Evolutionary conservation across 2,329 filamentous ascomycete species (phyloP).

Genomic region (Xenoacremonium recifei): DNA sequence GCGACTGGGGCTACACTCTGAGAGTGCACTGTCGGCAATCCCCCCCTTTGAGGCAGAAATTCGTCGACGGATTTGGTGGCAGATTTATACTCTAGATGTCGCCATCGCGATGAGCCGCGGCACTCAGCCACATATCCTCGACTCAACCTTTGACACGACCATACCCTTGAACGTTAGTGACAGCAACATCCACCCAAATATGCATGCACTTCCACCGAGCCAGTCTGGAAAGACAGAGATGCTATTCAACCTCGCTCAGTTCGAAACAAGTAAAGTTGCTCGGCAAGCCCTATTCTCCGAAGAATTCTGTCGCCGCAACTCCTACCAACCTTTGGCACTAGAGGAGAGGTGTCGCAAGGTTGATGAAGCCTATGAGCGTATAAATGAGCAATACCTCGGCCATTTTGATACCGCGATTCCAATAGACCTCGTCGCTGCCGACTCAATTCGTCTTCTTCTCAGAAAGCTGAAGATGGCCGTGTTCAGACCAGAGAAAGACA

Average conservation of each 20-base stretch:
- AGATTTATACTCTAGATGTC: slow-evolving; percentile 47
- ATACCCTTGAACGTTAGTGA: slow-evolving; percentile 4
- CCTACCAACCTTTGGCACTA: background rate
- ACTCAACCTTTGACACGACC: background rate
- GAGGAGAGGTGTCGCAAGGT: slow-evolving; percentile 1
- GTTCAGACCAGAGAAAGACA: background rate
- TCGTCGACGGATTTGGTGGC: slow-evolving; percentile 53
- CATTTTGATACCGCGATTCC: slow-evolving; percentile 1
- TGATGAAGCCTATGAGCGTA: background rate
- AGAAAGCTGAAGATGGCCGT: slow-evolving; percentile 2
- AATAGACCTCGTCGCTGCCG: slow-evolving; percentile 4
- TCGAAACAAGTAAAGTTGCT: slow-evolving; percentile 1
- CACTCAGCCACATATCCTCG: slow-evolving; percentile 10
- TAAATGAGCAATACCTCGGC: slow-evolving; percentile 2
- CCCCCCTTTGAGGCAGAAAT: slow-evolving; percentile 52
- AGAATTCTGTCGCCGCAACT: background rate
- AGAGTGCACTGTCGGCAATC: slow-evolving; percentile 38
- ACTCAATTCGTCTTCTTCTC: background rate
- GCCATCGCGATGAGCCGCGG: slow-evolving; percentile 55
- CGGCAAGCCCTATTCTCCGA: slow-evolving; percentile 5
- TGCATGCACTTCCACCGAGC: background rate
- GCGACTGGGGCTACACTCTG: slow-evolving; percentile 22
- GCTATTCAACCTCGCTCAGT: slow-evolving; percentile 2
- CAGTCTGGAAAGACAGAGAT: slow-evolving; percentile 4
- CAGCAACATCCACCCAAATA: background rate